Evolutionary conservation across 495 filamentous ascomycete species (phyloP).

Genomic region (Mycothermus thermophilus): DNA sequence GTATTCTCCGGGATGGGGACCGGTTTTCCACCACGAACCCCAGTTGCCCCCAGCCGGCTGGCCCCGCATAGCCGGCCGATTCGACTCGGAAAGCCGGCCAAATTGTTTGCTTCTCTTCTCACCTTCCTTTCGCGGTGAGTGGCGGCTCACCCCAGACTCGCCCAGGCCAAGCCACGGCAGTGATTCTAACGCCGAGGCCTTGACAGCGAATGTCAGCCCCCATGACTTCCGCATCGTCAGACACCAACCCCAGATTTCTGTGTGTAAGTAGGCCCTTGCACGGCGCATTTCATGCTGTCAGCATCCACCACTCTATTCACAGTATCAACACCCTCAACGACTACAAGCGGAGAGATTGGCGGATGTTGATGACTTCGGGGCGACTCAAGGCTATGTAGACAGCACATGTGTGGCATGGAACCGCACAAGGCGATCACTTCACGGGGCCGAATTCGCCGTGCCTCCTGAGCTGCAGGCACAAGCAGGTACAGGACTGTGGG

Average conservation of each 20-base stretch:
- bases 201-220: neutral
- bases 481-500: slow-evolving; percentile 17
- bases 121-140: slow-evolving; percentile 20
- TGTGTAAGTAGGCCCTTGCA: too few species aligned
- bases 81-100: slow-evolving; percentile 9
- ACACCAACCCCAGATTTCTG: neutral
- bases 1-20: slow-evolving; percentile 18
- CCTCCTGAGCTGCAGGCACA: slow-evolving; percentile 15
- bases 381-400: neutral
- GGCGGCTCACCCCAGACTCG: slow-evolving; percentile 3
- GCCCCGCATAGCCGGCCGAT: slow-evolving; percentile 1
- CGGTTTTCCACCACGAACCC: slow-evolving; percentile 18
- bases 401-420: neutral
- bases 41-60: neutral
- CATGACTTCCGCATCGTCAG: neutral
- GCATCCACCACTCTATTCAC: too few species aligned
- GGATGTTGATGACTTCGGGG: neutral
- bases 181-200: slow-evolving; percentile 11
- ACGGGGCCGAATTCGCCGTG: slow-evolving; percentile 4
- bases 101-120: slow-evolving; percentile 2
- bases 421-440: slow-evolving; percentile 11
- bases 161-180: slow-evolving; percentile 19
- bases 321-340: too few species aligned
- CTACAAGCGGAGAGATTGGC: neutral
- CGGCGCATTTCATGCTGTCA: too few species aligned